A percentile compares a stretch with the other conserved stretches of the same genome.
phyloP scores from a whole-genome alignment of 495 filamentous ascomycete genomes.

The Tirmania nivea region DNA sequence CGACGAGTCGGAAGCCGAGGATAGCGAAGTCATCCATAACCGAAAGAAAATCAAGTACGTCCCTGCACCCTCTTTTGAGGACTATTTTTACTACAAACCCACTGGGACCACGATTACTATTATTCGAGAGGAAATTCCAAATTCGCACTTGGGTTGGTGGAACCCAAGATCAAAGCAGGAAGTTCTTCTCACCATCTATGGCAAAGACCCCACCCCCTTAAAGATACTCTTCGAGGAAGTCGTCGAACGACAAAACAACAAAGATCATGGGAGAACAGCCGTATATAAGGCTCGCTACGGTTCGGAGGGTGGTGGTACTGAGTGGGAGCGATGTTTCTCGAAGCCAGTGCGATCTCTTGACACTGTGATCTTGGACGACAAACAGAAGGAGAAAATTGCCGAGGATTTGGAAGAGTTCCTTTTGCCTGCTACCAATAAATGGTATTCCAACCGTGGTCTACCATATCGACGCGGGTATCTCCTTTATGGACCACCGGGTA shows the following conservation, averaged over 20 bases:
- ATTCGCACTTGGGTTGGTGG: neutral
- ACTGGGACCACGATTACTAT: constrained; percentile 5
- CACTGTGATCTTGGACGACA: constrained; percentile 61
- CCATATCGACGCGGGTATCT: constrained; percentile 88
- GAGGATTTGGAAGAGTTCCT: constrained; percentile 78
- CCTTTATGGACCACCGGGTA: constrained; percentile 40
- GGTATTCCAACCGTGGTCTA: constrained; percentile 69
- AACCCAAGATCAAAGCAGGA: neutral
- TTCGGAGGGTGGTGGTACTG: constrained; percentile 1
- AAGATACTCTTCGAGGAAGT: constrained; percentile 9
- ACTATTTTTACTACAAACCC: constrained; percentile 7
- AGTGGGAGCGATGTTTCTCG: constrained; percentile 13
- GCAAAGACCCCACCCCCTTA: constrained; percentile 3
- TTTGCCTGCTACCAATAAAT: constrained; percentile 44
- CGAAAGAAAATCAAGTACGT: constrained; percentile 7
- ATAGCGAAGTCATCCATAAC: neutral
- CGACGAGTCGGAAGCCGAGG: neutral
- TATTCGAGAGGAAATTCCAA: constrained; percentile 1
- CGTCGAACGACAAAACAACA: neutral
- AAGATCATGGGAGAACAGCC: constrained; percentile 8
- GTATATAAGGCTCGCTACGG: constrained; percentile 7
- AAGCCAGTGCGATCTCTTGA: constrained; percentile 55
- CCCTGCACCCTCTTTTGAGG: constrained; percentile 1
- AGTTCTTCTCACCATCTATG: constrained; percentile 7
- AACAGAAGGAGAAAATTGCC: constrained; percentile 49